Percentiles rank a stretch among this genome's conserved stretches.
These are phyloP conservation scores for Sugiyamaella sp. DNA, from an alignment of 1,139 yeast genomes.

Conservation along the genomic window DNA sequence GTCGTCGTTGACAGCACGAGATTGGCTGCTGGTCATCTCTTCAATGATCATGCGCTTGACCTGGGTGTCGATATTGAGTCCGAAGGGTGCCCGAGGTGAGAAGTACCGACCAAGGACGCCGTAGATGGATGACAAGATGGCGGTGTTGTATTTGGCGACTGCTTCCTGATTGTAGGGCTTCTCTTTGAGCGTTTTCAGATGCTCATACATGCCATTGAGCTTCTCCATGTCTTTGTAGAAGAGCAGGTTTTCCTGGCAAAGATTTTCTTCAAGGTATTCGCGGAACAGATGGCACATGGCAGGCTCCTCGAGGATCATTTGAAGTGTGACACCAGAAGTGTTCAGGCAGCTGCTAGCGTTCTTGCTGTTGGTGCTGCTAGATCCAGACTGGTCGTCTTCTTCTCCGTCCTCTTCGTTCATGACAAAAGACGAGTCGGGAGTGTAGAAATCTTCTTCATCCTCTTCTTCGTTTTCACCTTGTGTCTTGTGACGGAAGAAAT, in stretches of 20 bases:
- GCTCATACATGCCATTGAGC: slow-evolving; percentile 45
- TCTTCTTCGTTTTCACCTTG: background rate
- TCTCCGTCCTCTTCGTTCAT: background rate
- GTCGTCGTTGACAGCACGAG: background rate
- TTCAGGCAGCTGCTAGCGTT: background rate
- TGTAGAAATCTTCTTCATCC: slow-evolving; percentile 3
- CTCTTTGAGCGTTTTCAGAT: slow-evolving; percentile 25
- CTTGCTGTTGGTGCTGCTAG: background rate
- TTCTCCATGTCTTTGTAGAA: slow-evolving; percentile 63
- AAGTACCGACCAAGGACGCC: slow-evolving; percentile 69
- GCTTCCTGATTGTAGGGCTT: slow-evolving; percentile 5
- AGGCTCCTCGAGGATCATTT: slow-evolving; percentile 67
- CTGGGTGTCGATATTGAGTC: slow-evolving; percentile 58
- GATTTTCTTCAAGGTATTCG: slow-evolving; percentile 61
- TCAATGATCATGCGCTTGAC: slow-evolving; percentile 53
- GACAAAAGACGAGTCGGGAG: background rate
- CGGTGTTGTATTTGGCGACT: slow-evolving; percentile 15
- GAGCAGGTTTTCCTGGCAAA: slow-evolving; percentile 75
- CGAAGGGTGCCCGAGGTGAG: slow-evolving; percentile 69
- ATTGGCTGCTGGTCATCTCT: slow-evolving; percentile 48
- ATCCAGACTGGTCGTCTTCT: background rate
- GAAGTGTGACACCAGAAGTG: slow-evolving; percentile 40
- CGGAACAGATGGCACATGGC: slow-evolving; percentile 73
- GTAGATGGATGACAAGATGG: slow-evolving; percentile 52
- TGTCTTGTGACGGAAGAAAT: background rate